Base-by-base conservation (phyloP, 2,329 filamentous ascomycete genomes). In the Herpotrichia juniperi region DNA sequence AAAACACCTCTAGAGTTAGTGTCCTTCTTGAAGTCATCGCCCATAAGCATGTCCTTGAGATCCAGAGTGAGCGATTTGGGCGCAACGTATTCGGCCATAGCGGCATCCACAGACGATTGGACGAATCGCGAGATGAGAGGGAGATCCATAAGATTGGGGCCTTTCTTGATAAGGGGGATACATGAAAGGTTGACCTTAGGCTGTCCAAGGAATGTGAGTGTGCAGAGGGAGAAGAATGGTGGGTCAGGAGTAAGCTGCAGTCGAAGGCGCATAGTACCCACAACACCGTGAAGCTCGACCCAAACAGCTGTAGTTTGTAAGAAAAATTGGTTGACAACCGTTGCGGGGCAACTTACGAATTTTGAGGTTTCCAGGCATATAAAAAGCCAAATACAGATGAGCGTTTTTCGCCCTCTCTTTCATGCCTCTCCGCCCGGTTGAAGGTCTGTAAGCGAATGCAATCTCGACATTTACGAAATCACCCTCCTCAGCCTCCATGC, bases 1-100 rank as follows among this genome's bases (percentile, higher is more conserved):
- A 92, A 67, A 1, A 90, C 80, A 16, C 89, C 88, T 26, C 83
- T 79, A 2, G 84, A 80, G 25, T 75, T 73, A 0, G 88, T 90
- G 56, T 91, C 87, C 66, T 90, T 90, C 71, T 91, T 91, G 76
- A 88, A 91, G 62, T 91, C 88, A 51, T 90, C 88, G 3, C 89
- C 89, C 7, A 89, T 81, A 11, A 92, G 80, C 86, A 91, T 91
- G 53, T 90, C 87, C 67, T 90, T 89, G 28, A 92, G 75, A 66
- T 91, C 86, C 5, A 91, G 76, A 0, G 88, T 90, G 46, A 91
- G 73, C 49, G 86, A 89, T 74, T 90, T 90, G 0, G 89, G 89
- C 0, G 89, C 88, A 1, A 91, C 89, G 57, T 91, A 91, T 66
- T 90, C 84, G 0, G 87, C 86, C 65, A 90, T 79, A 0, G 89